These are phyloP conservation scores for Cymbopogon flexuosus DNA, from an alignment of 202 grass and related monocot genomes.

Conservation along the genomic window DNA sequence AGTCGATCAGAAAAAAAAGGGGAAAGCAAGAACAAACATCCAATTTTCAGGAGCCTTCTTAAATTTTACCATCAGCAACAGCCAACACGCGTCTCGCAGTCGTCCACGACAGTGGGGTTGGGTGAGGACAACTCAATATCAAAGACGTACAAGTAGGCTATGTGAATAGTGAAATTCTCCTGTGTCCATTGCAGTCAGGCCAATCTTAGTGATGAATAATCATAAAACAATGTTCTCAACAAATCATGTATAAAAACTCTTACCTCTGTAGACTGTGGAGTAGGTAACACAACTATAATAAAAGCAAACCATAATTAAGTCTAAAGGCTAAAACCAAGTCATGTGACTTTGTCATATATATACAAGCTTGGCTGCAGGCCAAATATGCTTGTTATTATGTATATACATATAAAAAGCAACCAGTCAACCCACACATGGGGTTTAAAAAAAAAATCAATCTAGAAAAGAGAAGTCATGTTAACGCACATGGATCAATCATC, in stretches of 20 bases:
- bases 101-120: background rate
- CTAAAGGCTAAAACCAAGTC: background rate
- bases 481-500: background rate
- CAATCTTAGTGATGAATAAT: background rate
- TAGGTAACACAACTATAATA: background rate
- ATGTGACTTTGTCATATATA: background rate
- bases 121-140: background rate
- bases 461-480: background rate
- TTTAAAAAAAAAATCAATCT: no score
- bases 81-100: no score
- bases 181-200: background rate
- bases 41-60: background rate
- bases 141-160: background rate
- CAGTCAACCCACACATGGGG: background rate
- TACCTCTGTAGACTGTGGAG: background rate
- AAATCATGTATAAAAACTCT: background rate
- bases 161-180: background rate
- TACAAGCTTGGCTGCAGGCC: no score
- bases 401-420: background rate
- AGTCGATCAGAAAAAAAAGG: background rate
- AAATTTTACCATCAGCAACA: background rate
- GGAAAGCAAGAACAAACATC: background rate
- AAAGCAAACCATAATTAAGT: background rate
- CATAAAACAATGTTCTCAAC: background rate
- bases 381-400: no score